These are phyloP conservation scores for Fagopyrum homotropicum DNA, from an alignment of 148 eudicot genomes.

Conservation along the genomic window DNA sequence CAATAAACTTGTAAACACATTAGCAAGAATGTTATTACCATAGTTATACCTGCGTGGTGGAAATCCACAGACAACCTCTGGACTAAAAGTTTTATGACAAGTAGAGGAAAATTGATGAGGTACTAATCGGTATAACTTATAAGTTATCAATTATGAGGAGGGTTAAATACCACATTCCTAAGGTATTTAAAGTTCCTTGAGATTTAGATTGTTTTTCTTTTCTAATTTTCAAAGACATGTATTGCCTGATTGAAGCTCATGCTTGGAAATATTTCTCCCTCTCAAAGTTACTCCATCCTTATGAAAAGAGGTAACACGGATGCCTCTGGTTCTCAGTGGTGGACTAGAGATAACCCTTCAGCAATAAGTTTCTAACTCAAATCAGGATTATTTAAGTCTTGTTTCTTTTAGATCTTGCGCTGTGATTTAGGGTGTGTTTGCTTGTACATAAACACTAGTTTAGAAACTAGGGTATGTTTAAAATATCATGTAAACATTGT, in stretches of 20 bases:
- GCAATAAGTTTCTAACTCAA: not conserved
- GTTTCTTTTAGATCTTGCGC: not conserved
- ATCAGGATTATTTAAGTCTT: not conserved
- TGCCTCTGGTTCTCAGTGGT: not conserved
- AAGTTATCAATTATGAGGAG: not conserved
- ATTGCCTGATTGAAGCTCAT: not conserved
- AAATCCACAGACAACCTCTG: not conserved
- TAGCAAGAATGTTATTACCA: not conserved
- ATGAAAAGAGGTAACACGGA: not conserved
- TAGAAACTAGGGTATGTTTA: no score
- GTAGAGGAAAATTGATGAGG: not conserved
- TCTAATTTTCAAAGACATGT: no score
- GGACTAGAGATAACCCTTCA: not conserved
- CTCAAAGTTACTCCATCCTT: not conserved
- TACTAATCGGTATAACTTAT: no score
- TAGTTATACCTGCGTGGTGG: not conserved
- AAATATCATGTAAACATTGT: no score
- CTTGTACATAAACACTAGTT: no score
- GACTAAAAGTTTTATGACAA: not conserved
- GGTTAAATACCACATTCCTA: not conserved
- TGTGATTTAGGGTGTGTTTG: not conserved
- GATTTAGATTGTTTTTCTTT: no score
- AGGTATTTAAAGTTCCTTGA: no score
- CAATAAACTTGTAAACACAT: not conserved
- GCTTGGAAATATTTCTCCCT: not conserved